Evolutionary conservation across 2,329 filamentous ascomycete genomes (phyloP), one percentile per base, ranked within the genome.

Genomic region (Lachnellula subtilissima): DNA sequence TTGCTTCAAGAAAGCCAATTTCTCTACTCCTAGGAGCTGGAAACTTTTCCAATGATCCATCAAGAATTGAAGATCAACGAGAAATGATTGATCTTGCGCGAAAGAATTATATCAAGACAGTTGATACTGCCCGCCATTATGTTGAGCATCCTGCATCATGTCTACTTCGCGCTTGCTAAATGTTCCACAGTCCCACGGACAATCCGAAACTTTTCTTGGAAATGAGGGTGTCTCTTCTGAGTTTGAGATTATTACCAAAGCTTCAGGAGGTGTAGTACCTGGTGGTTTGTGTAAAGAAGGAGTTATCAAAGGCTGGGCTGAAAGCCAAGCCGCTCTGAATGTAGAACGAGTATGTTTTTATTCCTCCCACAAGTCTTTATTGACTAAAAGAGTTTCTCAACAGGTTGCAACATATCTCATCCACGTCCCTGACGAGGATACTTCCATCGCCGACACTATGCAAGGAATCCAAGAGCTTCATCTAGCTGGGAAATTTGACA

Each of bases 221-320:
- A 35, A 55, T 14, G 32, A 55, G 39, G 52, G 47, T 2, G 32
- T 60, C 11, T 40, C 58, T 14, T 35, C 47, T 15, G 52, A 57
- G 19, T 57, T 60, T 25, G 35, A 55, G 7, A 54, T 59, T 17
- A 54, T 52, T 15, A 59, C 54, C 2, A 59, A 59, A 43, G 52
- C 54, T 2, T 42, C 51, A 4, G 52, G 39, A 43, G n/a, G 48
- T 14, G 28, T 54, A 15, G n/a, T 40, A 11, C 46, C 50, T 12
- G 22, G 28, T 3, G 57, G 54, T 8, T 35, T 53, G 8, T 49
- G 48, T 4, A 54, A 56, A 32, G 57, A 54, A 43, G 54, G 54
- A 4, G 54, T 59, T 8, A 19, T 56, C 1, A 46, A 54, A 17
- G n/a, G 48, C 6, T 56, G 53, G 57, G 51, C 39, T 14, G 25